Conservation (phyloP, 2,329 filamentous ascomycete genomes). For the Aspergillus sp. region DNA sequence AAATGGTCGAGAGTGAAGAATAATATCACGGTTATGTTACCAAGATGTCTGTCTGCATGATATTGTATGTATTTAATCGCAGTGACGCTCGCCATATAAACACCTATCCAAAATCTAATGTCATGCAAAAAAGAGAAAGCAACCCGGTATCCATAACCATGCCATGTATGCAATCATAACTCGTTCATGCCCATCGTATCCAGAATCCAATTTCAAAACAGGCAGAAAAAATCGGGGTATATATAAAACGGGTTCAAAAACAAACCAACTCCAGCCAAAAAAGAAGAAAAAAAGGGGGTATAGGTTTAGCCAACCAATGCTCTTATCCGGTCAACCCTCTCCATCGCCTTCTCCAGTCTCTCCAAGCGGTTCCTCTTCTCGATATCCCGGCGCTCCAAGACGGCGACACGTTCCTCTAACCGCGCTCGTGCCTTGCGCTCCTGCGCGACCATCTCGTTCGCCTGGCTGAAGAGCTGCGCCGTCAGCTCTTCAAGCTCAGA, state of each 20-base stretch:
- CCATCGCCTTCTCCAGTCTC: slow-evolving; percentile 56
- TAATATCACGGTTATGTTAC: too few species aligned
- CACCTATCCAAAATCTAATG: neutral
- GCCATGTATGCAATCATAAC: slow-evolving; percentile 16
- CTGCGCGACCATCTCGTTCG: slow-evolving; percentile 66
- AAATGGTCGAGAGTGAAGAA: too few species aligned
- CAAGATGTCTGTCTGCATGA: too few species aligned
- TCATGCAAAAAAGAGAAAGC: neutral
- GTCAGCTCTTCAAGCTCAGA: slow-evolving; percentile 63
- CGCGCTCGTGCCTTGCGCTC: slow-evolving; percentile 60
- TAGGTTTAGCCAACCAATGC: slow-evolving; percentile 47
- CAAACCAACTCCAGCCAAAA: slow-evolving; percentile 4
- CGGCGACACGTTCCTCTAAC: slow-evolving; percentile 48
- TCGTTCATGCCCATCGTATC: slow-evolving; percentile 1
- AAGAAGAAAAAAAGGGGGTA: neutral
- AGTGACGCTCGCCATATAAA: neutral
- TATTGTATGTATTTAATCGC: neutral
- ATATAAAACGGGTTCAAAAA: slow-evolving; percentile 3
- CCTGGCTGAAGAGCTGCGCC: slow-evolving; percentile 60
- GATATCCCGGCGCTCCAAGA: slow-evolving; percentile 47
- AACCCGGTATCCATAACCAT: slow-evolving; percentile 5
- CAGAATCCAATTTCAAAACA: neutral
- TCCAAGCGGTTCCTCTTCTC: slow-evolving; percentile 55
- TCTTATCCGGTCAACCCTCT: slow-evolving; percentile 58
- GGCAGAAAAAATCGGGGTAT: slow-evolving; percentile 10